These are phyloP conservation scores for Stephania cephalantha DNA, from an alignment of 164 flowering plant genomes.

Conservation along the genomic window DNA sequence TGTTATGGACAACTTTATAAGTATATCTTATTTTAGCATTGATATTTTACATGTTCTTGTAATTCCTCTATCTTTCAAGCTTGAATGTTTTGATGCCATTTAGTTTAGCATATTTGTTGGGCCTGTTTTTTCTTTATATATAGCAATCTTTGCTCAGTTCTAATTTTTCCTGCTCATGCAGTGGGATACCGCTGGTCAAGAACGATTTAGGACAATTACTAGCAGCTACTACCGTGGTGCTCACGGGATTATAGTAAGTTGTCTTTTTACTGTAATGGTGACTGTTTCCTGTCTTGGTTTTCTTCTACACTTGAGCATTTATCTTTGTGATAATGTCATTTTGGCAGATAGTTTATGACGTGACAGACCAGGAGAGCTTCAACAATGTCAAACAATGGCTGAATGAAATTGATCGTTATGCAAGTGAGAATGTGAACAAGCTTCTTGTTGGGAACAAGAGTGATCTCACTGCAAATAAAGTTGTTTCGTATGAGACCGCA, in stretches of 20 bases:
- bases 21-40: neutral
- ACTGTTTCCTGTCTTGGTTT: neutral
- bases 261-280: neutral
- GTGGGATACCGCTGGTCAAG: constrained; percentile 97
- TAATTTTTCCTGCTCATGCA: constrained; percentile 9
- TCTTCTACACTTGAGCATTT: neutral
- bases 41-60: neutral
- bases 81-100: neutral
- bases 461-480: constrained; percentile 34
- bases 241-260: constrained; percentile 73
- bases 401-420: constrained; percentile 41
- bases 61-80: no score
- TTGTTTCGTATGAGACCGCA: constrained; percentile 34
- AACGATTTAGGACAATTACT: constrained; percentile 82
- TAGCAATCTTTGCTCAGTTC: neutral
- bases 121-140: neutral
- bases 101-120: neutral
- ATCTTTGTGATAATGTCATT: constrained; percentile 7
- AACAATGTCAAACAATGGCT: constrained; percentile 44
- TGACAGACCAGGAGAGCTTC: constrained; percentile 42
- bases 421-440: constrained; percentile 43
- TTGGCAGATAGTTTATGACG: constrained; percentile 39
- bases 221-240: constrained; percentile 94
- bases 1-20: no score
- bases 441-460: constrained; percentile 42